Evolutionary conservation across 108 stramenopile genomes (phyloP).

Genomic region (Pelagomonas calceolata): DNA sequence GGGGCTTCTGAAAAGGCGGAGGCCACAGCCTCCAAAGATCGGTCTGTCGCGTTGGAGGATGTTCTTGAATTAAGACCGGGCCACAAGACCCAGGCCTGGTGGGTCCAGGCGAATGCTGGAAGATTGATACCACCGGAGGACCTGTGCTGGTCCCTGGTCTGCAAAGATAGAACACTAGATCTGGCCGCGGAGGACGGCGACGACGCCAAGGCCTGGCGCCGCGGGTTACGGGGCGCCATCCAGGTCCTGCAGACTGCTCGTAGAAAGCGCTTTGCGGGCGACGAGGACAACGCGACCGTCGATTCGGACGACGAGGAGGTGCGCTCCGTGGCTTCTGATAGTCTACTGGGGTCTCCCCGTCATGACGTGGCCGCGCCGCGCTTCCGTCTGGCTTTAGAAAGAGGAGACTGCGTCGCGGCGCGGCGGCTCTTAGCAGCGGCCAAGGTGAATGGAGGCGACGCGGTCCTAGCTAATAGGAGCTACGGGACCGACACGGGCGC

Average conservation of each 20-base stretch:
- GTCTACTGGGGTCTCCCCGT: too few species aligned
- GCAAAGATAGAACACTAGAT: not conserved
- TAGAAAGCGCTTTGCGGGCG: not conserved
- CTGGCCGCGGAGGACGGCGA: not conserved
- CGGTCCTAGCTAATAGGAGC: not conserved
- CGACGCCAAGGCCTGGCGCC: not conserved
- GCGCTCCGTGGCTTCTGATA: too few species aligned
- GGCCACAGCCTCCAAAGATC: not conserved
- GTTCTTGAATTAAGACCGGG: not conserved
- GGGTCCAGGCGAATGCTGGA: not conserved
- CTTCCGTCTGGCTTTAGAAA: not conserved
- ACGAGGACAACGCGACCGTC: not conserved
- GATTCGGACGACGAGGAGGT: too few species aligned
- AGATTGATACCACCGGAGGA: not conserved
- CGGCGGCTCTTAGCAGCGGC: not conserved
- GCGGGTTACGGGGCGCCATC: not conserved
- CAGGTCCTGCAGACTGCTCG: not conserved
- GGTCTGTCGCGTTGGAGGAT: not conserved
- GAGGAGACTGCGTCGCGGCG: not conserved
- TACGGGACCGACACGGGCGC: not conserved
- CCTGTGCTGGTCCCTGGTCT: not conserved
- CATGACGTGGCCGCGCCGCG: too few species aligned
- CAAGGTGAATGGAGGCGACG: not conserved
- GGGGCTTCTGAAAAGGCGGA: not conserved
- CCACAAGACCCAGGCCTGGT: not conserved